Conservation (phyloP, 768 basidiomycete species). For the Austroboletus festivus region DNA sequence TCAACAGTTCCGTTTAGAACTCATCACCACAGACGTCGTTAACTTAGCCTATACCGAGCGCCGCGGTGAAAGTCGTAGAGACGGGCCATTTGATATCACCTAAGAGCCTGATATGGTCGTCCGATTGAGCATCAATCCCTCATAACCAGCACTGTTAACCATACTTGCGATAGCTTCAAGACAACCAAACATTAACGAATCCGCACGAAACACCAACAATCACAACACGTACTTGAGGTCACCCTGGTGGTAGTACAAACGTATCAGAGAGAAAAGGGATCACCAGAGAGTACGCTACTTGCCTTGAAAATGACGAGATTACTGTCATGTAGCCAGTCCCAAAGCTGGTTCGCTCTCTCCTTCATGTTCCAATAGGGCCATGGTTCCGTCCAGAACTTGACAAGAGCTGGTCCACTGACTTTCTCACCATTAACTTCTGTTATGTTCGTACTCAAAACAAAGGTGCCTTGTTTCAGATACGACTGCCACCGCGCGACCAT, state of each 20-base stretch:
- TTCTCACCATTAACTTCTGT: conserved; percentile 28
- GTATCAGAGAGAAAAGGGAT: neutral
- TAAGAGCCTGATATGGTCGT: conserved; percentile 57
- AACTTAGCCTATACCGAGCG: conserved; percentile 52
- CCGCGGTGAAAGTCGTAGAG: conserved; percentile 68
- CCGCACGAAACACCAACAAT: neutral
- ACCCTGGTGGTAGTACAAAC: conserved; percentile 52
- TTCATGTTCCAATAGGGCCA: conserved; percentile 77
- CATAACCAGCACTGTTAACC: conserved; percentile 22
- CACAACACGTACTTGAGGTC: conserved; percentile 75
- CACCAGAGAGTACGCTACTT: conserved; percentile 4
- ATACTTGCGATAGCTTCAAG: conserved; percentile 75
- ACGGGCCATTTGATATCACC: conserved; percentile 88
- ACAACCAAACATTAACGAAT: conserved; percentile 3
- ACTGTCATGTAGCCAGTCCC: conserved; percentile 48
- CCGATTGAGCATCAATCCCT: conserved; percentile 1
- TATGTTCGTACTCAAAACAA: conserved; percentile 52
- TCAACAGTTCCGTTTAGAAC: conserved; percentile 59
- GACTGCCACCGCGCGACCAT: conserved; percentile 71
- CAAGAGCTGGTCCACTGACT: conserved; percentile 22
- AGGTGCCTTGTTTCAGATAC: conserved; percentile 69
- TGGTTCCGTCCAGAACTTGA: conserved; percentile 70
- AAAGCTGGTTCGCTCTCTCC: conserved; percentile 47
- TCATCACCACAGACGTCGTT: neutral
- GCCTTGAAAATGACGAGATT: conserved; percentile 86